Conservation (phyloP, 345 rosid species). For the Moricandia arvensis region DNA sequence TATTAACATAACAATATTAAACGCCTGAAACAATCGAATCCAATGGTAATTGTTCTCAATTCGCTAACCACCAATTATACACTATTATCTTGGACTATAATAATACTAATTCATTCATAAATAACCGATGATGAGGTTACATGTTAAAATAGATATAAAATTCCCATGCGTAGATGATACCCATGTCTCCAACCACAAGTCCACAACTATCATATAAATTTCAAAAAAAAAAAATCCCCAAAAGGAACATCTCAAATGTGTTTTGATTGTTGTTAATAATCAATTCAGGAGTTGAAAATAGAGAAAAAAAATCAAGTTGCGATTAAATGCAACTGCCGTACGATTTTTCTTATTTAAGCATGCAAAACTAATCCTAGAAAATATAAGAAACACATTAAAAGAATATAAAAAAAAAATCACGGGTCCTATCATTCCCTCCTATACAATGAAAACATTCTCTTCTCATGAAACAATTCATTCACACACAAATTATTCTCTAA, state of each 20-base stretch:
- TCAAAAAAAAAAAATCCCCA: background rate
- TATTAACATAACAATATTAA: background rate
- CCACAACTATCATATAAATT: background rate
- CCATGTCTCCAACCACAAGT: background rate
- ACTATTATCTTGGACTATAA: background rate
- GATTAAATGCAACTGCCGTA: slow-evolving; percentile 1
- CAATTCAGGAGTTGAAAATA: background rate
- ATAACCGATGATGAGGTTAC: background rate
- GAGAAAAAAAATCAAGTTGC: background rate
- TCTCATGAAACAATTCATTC: slow-evolving; percentile 25
- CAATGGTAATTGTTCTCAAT: background rate
- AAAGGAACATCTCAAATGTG: background rate
- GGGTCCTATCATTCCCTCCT: slow-evolving; percentile 24
- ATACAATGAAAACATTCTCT: slow-evolving; percentile 37
- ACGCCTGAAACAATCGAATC: background rate
- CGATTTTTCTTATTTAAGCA: background rate
- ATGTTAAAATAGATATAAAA: background rate
- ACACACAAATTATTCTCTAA: slow-evolving; percentile 19
- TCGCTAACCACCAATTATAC: background rate
- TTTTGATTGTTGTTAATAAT: background rate
- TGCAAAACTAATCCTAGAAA: background rate
- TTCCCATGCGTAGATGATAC: slow-evolving; percentile 12
- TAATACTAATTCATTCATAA: background rate
- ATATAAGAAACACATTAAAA: background rate
- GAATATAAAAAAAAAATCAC: background rate